Evolutionary conservation across 2,329 filamentous ascomycete species (phyloP), one percentile per base, ranked within the genome.

Genomic region (Amylocarpus encephaloides): DNA sequence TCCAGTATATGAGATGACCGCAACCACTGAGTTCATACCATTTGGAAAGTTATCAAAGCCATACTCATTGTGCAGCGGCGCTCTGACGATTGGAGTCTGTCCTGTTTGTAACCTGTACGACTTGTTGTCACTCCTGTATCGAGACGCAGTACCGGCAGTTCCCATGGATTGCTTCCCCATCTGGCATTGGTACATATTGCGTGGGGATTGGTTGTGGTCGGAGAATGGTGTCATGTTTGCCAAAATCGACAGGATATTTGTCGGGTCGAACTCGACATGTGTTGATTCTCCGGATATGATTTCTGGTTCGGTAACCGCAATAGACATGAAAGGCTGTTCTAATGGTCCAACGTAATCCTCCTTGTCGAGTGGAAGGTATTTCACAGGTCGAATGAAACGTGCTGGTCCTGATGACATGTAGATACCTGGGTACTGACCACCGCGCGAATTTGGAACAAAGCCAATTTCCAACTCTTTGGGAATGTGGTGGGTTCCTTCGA

Each of bases 101-200:
- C 93, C 93, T 13, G 91, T 96, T 70, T 97, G 93, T 40, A 98
- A 72, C 56, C 87, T 83, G 70, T 98, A 98, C 61, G 88, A 81
- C 73, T 98, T 98, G 79, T 98, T 97, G 72, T 98, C 93, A 43
- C 91, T 95, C 65, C 93, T 83, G 71, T 94, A 87, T 51, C 82
- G 79, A 56, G 92, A 74, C 2, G 92, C 86, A 6, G 91, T 87
- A 51, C 86, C 91, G 3, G 92, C 90, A 19, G 93, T 97, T 68
- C 93, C 93, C 93, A 98, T 98, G 0, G 92, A 91, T 73, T 98
- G 93, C 69, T 98, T 98, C 73, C 89, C 90, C 93, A 97, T 97
- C 76, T 97, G 93, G 73, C 91, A 96, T 67, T 95, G 88, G 68
- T 97, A 98, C 92, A 97, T 97, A 71, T 98, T 98, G 78, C 93